Evolutionary conservation across 2,329 filamentous ascomycete genomes (phyloP).

Genomic region (Gnomoniopsis smithogilvyi): DNA sequence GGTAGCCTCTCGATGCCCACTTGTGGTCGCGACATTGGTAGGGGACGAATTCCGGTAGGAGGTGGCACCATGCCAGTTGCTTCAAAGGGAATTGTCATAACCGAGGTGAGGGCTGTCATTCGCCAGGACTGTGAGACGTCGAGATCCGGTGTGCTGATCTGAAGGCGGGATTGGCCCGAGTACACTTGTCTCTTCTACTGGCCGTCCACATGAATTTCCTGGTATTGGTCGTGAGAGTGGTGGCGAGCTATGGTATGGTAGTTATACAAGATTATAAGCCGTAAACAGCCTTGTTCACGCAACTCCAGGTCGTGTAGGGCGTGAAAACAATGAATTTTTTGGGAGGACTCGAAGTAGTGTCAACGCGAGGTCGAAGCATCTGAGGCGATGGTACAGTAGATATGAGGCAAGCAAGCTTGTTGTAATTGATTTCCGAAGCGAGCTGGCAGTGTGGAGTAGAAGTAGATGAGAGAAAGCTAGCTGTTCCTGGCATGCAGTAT

Average conservation of each 20-base stretch:
- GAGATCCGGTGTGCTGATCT: neutral
- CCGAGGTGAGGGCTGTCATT: conserved; percentile 19
- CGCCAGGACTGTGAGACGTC: conserved; percentile 2
- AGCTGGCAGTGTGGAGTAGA: conserved; percentile 18
- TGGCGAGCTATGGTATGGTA: neutral
- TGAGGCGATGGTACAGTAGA: conserved; percentile 14
- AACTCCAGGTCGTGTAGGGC: neutral
- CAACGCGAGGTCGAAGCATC: neutral
- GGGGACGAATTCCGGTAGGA: conserved; percentile 42
- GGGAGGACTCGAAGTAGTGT: conserved; percentile 5
- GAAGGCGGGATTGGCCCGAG: neutral
- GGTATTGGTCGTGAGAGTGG: neutral
- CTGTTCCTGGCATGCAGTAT: conserved; percentile 13
- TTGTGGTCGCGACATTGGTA: conserved; percentile 68
- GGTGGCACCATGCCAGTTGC: conserved; percentile 38
- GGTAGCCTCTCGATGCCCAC: conserved; percentile 79
- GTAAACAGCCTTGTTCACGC: neutral
- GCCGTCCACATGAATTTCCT: conserved; percentile 6
- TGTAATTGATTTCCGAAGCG: conserved; percentile 13
- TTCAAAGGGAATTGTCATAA: conserved; percentile 40
- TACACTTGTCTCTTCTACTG: conserved; percentile 2
- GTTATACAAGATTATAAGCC: neutral
- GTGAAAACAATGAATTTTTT: neutral
- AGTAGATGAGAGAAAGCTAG: conserved; percentile 18
- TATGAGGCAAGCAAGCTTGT: conserved; percentile 13